A percentile compares a stretch with the other conserved stretches of the same genome.
Evolutionary conservation across 129 eudicot species (phyloP).

Genomic region (Escallonia herrerae): DNA sequence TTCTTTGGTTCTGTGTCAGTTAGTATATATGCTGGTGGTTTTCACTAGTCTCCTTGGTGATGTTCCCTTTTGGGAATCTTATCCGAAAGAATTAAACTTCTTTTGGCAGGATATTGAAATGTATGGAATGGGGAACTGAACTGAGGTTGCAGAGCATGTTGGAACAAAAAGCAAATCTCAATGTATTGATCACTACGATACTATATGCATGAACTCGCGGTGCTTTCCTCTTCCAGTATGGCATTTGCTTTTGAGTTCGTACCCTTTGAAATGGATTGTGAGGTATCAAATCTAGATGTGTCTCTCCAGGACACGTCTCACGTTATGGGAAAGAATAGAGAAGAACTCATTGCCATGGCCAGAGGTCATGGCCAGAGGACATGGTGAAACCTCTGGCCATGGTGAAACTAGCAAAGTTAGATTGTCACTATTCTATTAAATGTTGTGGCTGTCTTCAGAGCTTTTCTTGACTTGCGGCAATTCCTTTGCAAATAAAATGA

Average conservation of each 20-base stretch:
- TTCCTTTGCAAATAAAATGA: too few species aligned
- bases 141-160: conserved; percentile 59
- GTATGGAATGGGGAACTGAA: conserved; percentile 53
- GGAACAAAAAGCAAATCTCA: conserved; percentile 45
- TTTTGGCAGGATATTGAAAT: conserved; percentile 41
- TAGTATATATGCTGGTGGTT: too few species aligned
- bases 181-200: conserved; percentile 39
- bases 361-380: conserved; percentile 68
- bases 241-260: too few species aligned
- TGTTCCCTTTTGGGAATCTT: too few species aligned
- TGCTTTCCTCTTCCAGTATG: conserved; percentile 59
- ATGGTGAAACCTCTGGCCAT: too few species aligned
- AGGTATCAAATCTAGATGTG: too few species aligned
- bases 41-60: too few species aligned
- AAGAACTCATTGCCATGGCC: conserved; percentile 97
- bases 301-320: conserved; percentile 82
- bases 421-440: background rate
- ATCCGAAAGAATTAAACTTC: background rate
- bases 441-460: too few species aligned
- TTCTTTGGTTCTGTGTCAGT: too few species aligned
- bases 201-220: conserved; percentile 43
- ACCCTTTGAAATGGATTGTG: too few species aligned
- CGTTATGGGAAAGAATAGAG: conserved; percentile 94
- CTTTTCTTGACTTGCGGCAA: too few species aligned
- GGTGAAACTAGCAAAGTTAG: conserved; percentile 59